A percentile compares a stretch with the other conserved stretches of the same genome.
phyloP scores from a whole-genome alignment of 108 stramenopile species.

The Nannochloropsis salina region DNA sequence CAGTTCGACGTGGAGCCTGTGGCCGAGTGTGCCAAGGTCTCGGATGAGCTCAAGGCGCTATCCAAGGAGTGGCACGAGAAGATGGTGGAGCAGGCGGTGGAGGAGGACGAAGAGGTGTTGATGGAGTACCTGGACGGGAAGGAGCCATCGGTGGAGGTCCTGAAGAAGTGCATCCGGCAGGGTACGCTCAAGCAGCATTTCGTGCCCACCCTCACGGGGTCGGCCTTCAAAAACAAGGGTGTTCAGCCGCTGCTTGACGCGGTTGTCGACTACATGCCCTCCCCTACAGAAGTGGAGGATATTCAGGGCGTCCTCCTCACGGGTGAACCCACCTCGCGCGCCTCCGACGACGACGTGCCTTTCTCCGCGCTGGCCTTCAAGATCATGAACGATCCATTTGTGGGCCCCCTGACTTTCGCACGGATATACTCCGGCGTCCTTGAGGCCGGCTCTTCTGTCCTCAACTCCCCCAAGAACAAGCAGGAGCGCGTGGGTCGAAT shows the following conservation, averaged over 20 bases:
- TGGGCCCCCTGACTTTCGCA: constrained; percentile 52
- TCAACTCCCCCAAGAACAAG: constrained; percentile 92
- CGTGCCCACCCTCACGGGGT: constrained; percentile 50
- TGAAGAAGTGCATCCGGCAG: constrained; percentile 80
- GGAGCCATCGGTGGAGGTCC: constrained; percentile 57
- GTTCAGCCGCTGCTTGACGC: constrained; percentile 91
- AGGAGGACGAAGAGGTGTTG: constrained; percentile 50
- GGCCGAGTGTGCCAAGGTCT: constrained; percentile 67
- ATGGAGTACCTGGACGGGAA: constrained; percentile 49
- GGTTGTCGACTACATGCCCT: constrained; percentile 84
- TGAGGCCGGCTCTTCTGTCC: constrained; percentile 48
- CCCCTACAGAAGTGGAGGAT: constrained; percentile 72
- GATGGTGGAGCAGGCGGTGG: constrained; percentile 54
- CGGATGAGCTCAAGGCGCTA: constrained; percentile 46
- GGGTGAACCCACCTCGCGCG: constrained; percentile 43
- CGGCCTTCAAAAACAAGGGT: constrained; percentile 59
- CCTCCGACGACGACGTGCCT: constrained; percentile 72
- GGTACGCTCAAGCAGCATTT: constrained; percentile 73
- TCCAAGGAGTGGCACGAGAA: constrained; percentile 46
- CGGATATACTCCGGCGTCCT: constrained; percentile 56
- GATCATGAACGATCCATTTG: constrained; percentile 57
- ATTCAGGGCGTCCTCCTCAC: constrained; percentile 69
- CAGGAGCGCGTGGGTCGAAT: constrained; percentile 83
- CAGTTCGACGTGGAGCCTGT: constrained; percentile 80
- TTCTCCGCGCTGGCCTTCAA: constrained; percentile 55